Evolutionary conservation across 805 yeast species (phyloP), one percentile per base, ranked within the genome.

Genomic region (Metschnikowia hibisci): DNA sequence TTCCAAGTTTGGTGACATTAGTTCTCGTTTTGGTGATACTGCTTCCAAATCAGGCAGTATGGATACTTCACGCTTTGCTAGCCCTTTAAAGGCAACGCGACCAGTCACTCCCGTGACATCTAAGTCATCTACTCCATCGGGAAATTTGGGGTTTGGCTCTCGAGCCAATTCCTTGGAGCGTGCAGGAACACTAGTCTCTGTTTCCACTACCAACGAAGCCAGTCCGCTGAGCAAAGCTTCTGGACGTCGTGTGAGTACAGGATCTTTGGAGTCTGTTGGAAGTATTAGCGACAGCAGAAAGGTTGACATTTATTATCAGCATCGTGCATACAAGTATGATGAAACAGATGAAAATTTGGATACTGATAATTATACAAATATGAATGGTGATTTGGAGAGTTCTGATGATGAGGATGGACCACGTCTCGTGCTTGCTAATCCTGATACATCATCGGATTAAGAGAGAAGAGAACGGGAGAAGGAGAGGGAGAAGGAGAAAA

Each of bases 341-440:
- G 61, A 56, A 18, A 14, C 7, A 12, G 63, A 57, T 2, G 56
- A 52, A 7, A 61, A 53, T 11, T 55, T 47, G 25, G 54, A 51
- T n/a, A 36, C 41, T 11, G 45, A 43, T 13, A 41, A 39, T 22
- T 39, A 32, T 32, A 27, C 42, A 7, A 47, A 47, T 1, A 41
- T 32, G 15, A 46, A 43, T 27, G 52, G 32, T 7, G 42, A 31
- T 6, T 40, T 36, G 33, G 44, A 50, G 16, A 46, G 48, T 11
- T 53, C 54, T 22, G 58, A 53, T 9, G 60, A 66, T 10, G 64
- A 61, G 26, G 71, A 67, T 14, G 58, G 60, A 18, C 76, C 77
- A 53, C 67, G 71, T 18, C 62, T 81, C 44, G 74, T 68, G 35
- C 69, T 81, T 39, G 84, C 82, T 14, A 81, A 81, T 46, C 86